Conservation (phyloP, 306 rosid species). For the Astragalus glycyphyllos region DNA sequence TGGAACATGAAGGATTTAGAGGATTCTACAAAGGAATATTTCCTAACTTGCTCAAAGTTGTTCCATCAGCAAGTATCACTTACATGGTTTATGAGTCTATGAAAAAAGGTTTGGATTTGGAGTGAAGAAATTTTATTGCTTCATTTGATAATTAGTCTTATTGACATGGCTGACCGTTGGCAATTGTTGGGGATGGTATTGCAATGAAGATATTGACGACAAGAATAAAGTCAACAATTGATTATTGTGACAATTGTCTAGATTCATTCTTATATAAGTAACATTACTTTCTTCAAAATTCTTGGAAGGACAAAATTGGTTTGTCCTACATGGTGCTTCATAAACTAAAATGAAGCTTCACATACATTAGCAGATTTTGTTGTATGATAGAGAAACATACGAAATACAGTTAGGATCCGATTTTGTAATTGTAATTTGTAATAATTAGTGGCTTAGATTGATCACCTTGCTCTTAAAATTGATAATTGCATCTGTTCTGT, state of each 20-base stretch:
- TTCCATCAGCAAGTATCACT: slow-evolving; percentile 94
- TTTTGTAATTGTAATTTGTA: slow-evolving; percentile 52
- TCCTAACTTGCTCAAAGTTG: slow-evolving; percentile 94
- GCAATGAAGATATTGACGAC: slow-evolving; percentile 47
- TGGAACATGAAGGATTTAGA: slow-evolving; percentile 68
- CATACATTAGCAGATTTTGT: slow-evolving; percentile 50
- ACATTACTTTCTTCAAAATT: slow-evolving; percentile 47
- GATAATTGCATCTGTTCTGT: slow-evolving; percentile 15
- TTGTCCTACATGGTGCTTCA: slow-evolving; percentile 51
- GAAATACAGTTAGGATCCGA: slow-evolving; percentile 43
- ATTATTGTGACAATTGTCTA: slow-evolving; percentile 49
- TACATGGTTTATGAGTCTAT: slow-evolving; percentile 87
- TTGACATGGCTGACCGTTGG: slow-evolving; percentile 59
- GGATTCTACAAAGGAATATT: slow-evolving; percentile 96
- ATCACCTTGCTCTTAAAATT: slow-evolving; percentile 30
- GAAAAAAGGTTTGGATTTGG: slow-evolving; percentile 85
- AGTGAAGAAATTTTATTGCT: slow-evolving; percentile 49
- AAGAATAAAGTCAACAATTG: slow-evolving; percentile 57
- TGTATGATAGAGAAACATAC: slow-evolving; percentile 57
- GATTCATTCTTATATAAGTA: slow-evolving; percentile 44
- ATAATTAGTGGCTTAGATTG: slow-evolving; percentile 45
- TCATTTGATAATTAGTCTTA: slow-evolving; percentile 33
- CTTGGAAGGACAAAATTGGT: slow-evolving; percentile 59
- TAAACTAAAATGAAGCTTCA: slow-evolving; percentile 44
- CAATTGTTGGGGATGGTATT: slow-evolving; percentile 42